Conservation (phyloP, 1,139 yeast species). For the Yamadazyma mexicana region DNA sequence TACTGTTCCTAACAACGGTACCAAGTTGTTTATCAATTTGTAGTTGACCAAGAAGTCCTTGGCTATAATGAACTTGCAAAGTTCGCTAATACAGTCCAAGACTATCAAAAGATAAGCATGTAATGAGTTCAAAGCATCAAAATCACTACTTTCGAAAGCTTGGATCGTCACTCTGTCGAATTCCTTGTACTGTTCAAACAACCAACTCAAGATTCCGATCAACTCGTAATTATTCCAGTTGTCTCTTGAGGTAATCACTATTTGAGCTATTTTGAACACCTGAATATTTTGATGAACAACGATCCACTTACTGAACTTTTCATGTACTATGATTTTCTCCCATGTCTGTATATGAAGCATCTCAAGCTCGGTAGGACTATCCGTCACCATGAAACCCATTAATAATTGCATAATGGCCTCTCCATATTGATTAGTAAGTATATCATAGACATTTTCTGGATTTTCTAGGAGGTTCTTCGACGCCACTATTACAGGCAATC, state of each 20-base stretch:
- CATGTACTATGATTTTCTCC: constrained; percentile 9
- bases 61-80: constrained; percentile 52
- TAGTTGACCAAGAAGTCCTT: constrained; percentile 54
- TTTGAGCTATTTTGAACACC: constrained; percentile 10
- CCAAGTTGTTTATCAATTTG: constrained; percentile 44
- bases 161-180: constrained; percentile 17
- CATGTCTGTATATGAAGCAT: constrained; percentile 5
- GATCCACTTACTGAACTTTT: constrained; percentile 9
- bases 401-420: constrained; percentile 6
- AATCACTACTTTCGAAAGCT: constrained; percentile 12
- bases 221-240: constrained; percentile 55
- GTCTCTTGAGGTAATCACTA: constrained; percentile 37
- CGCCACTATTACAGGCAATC: constrained; percentile 10
- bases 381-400: constrained; percentile 5
- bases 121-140: constrained; percentile 11
- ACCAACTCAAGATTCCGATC: constrained; percentile 57
- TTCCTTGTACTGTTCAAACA: constrained; percentile 37
- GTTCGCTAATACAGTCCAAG: constrained; percentile 53
- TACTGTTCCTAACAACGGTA: constrained; percentile 45
- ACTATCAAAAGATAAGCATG: constrained; percentile 28
- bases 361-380: constrained; percentile 7
- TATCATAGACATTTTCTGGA: constrained; percentile 9
- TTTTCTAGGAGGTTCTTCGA: constrained; percentile 11
- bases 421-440: constrained; percentile 6
- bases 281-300: constrained; percentile 14